phyloP scores from a whole-genome alignment of 169 alveolate genomes.

The Neospora caninum region DNA sequence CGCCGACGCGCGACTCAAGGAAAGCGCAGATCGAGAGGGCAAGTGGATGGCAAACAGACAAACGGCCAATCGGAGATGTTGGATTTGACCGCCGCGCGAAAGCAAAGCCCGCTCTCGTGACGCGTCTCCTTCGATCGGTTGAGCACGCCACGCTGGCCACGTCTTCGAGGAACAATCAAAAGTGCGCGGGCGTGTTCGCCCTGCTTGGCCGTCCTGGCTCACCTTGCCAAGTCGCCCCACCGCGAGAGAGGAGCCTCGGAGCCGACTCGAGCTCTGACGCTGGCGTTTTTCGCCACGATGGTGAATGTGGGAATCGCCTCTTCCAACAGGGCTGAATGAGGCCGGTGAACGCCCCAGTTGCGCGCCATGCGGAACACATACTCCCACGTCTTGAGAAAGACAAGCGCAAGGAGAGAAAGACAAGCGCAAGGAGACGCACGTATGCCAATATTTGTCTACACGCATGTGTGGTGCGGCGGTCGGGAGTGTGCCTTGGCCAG shows the following conservation, averaged over 20 bases:
- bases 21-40: too few relatives aligned
- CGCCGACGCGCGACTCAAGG: too few relatives aligned
- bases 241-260: neutral
- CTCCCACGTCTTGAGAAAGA: slow-evolving; percentile 4
- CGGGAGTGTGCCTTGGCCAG: too few relatives aligned
- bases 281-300: neutral
- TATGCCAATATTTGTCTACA: neutral
- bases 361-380: neutral
- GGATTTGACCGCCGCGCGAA: too few relatives aligned
- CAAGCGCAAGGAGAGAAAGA: neutral
- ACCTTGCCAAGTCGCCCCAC: neutral
- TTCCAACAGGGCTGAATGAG: neutral
- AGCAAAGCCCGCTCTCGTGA: too few relatives aligned
- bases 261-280: neutral
- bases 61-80: too few relatives aligned
- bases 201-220: neutral
- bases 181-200: neutral
- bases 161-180: too few relatives aligned
- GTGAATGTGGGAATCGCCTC: neutral
- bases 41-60: too few relatives aligned
- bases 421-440: neutral
- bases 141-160: too few relatives aligned
- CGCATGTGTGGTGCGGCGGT: too few relatives aligned
- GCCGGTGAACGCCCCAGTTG: neutral
- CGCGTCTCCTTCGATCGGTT: too few relatives aligned